Evolutionary conservation across 208 protist species (phyloP).

Genomic region (Trypanosoma conorhini): DNA sequence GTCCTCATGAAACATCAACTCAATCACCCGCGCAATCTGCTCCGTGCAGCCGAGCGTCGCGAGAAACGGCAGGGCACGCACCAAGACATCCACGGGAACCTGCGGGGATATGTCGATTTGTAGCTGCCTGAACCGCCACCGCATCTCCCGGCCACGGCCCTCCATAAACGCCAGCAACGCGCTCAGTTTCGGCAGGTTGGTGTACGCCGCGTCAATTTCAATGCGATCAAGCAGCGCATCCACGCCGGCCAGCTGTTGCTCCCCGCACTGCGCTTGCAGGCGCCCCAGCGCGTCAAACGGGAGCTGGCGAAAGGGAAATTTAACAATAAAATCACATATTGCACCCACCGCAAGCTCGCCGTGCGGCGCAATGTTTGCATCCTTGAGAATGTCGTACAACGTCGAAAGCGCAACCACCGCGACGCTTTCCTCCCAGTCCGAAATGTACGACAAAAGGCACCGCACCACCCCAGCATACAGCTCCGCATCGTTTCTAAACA

Average conservation of each 20-base stretch:
- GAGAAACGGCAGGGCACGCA: constrained; percentile 70
- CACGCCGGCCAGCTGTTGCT: constrained; percentile 42
- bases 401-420: constrained; percentile 21
- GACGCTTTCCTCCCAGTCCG: constrained; percentile 21
- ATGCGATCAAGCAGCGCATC: constrained; percentile 65
- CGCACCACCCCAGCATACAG: constrained; percentile 28
- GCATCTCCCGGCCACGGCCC: constrained; percentile 32
- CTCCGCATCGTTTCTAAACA: constrained; percentile 36
- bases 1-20: constrained; percentile 79
- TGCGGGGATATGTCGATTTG: constrained; percentile 47
- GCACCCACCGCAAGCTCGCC: constrained; percentile 6
- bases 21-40: constrained; percentile 66
- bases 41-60: constrained; percentile 69
- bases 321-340: constrained; percentile 24
- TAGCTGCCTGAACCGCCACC: constrained; percentile 40
- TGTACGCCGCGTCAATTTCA: constrained; percentile 44
- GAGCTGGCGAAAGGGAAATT: constrained; percentile 22
- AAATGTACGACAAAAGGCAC: constrained; percentile 43
- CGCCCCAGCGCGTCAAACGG: constrained; percentile 61
- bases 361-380: constrained; percentile 18
- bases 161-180: constrained; percentile 69
- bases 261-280: constrained; percentile 56
- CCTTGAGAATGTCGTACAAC: constrained; percentile 17
- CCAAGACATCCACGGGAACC: constrained; percentile 43
- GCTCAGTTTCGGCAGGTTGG: constrained; percentile 77